Percentiles rank a stretch among this genome's conserved stretches.
Evolutionary conservation across 1,284 basidiomycete species (phyloP).

Genomic region (Chalciporus sp.): DNA sequence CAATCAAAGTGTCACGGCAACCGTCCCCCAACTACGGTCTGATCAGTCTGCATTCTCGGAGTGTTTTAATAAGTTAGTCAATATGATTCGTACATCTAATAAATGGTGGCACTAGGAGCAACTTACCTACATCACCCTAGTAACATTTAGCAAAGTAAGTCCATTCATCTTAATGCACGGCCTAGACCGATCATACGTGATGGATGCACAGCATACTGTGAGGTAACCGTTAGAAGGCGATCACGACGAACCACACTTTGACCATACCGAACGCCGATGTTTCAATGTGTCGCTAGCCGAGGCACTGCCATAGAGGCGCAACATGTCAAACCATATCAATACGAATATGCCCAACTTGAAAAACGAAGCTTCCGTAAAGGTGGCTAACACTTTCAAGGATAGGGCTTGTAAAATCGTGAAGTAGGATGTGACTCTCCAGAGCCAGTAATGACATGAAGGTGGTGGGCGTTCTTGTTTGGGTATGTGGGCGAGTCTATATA

Average conservation of each 20-base stretch:
- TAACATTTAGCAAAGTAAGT: too few species aligned
- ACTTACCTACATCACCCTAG: too few species aligned
- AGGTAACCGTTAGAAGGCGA: neutral
- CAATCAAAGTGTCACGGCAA: neutral
- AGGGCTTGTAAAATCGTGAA: neutral
- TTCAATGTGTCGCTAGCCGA: neutral
- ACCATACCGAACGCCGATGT: neutral
- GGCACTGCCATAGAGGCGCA: neutral
- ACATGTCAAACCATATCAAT: neutral
- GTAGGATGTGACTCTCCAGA: neutral
- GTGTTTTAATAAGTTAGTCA: neutral
- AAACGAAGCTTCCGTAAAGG: neutral
- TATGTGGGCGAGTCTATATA: neutral
- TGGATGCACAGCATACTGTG: neutral
- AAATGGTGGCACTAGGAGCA: too few species aligned
- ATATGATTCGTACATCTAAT: neutral
- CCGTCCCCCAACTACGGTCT: neutral
- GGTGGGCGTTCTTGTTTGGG: neutral
- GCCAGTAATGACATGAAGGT: neutral
- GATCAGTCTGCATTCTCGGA: neutral
- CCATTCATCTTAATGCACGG: too few species aligned
- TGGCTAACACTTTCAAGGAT: neutral
- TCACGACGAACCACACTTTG: neutral
- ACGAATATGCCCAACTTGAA: neutral
- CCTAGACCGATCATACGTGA: neutral